Evolutionary conservation across 352 stramenopile species (phyloP), one percentile per base, ranked within the genome.

Genomic region (Heterotrichella gracilis): DNA sequence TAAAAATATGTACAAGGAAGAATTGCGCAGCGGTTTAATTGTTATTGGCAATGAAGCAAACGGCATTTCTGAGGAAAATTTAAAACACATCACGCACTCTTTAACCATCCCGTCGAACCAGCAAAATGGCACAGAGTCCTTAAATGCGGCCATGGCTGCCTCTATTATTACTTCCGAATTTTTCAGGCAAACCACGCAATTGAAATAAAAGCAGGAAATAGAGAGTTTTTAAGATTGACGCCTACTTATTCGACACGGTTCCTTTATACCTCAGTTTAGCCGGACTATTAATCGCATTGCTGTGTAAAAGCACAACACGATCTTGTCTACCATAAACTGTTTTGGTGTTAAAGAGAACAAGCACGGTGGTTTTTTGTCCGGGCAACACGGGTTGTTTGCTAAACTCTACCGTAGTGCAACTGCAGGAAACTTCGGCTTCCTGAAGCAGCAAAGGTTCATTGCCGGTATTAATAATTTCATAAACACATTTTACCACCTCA

Each of bases 101-200:
- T 17, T 53, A 17, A 53, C 32, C 32, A 53, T 53, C n/a, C 32
- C 32, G 9, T 9, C 32, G 9, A 53, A n/a, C 32, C 9, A n/a
- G 9, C 32, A 53, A 53, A 53, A 53, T 53, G n/a, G n/a, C 32
- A 53, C 32, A 9, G 32, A 53, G n/a, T 53, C 32, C 9, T n/a
- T 53, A 17, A 53, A 53, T n/a, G 32, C 32, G 32, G 32, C 32
- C n/a, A 53, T 53, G 9, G 32, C 32, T n/a, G n/a, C 32, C n/a
- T 53, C 32, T 17, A 53, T 53, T n/a, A 53, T 53, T 53, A n/a
- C n/a, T 53, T 53, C 32, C 32, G 32, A 53, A n/a, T 53, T 53
- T 53, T 53, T 53, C 32, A 53, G 32, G 32, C 32, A n/a, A n/a
- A n/a, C n/a, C n/a, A n/a, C n/a, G n/a, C n/a, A 53, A 53, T 53